These are phyloP conservation scores for Phylloboletellus chloephorus DNA, from an alignment of 1,284 basidiomycete species.

Conservation along the genomic window DNA sequence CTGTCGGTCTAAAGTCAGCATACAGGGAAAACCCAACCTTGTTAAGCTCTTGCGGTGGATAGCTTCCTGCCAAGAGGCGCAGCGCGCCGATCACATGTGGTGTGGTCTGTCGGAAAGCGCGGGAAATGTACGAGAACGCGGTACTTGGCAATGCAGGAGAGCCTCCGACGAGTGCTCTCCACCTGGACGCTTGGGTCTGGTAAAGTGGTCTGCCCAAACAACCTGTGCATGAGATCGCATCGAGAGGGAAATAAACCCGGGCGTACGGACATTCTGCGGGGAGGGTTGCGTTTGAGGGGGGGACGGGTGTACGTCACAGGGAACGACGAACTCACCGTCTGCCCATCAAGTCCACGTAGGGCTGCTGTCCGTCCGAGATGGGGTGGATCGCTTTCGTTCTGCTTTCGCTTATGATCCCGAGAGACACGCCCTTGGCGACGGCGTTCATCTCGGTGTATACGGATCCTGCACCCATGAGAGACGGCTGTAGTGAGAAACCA, in stretches of 20 bases:
- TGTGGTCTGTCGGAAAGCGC: slow-evolving; percentile 70
- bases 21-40: slow-evolving; percentile 68
- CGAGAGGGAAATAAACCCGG: slow-evolving; percentile 2
- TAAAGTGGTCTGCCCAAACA: slow-evolving; percentile 65
- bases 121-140: slow-evolving; percentile 80
- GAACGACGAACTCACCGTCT: slow-evolving; percentile 53
- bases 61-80: slow-evolving; percentile 70
- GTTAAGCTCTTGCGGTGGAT: slow-evolving; percentile 63
- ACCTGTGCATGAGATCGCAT: background rate
- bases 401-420: slow-evolving; percentile 64
- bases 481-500: slow-evolving; percentile 7
- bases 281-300: slow-evolving; percentile 1
- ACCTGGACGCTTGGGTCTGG: slow-evolving; percentile 61
- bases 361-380: slow-evolving; percentile 65
- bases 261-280: slow-evolving; percentile 47
- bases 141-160: slow-evolving; percentile 66
- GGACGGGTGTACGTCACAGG: background rate
- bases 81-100: slow-evolving; percentile 77
- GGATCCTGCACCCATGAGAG: slow-evolving; percentile 49
- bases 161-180: slow-evolving; percentile 78
- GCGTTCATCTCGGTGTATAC: slow-evolving; percentile 93
- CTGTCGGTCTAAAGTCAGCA: slow-evolving; percentile 67
- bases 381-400: slow-evolving; percentile 53
- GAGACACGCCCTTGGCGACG: slow-evolving; percentile 72
- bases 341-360: slow-evolving; percentile 89